Evolutionary conservation across 768 basidiomycete species (phyloP), one percentile per base, ranked within the genome.

Genomic region (Phaffia tasmanica): DNA sequence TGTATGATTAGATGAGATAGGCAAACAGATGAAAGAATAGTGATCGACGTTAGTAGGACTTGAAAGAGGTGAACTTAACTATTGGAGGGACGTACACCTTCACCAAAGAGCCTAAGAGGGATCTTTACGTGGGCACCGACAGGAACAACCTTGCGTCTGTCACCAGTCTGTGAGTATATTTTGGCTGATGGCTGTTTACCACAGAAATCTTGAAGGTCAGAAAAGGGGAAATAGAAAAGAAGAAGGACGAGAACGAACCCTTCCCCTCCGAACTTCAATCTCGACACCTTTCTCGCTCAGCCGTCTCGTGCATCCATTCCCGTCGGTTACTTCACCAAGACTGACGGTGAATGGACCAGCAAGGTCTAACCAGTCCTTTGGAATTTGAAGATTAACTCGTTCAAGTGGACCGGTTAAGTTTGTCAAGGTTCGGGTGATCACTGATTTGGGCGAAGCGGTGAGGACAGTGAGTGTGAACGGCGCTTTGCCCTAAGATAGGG

Each of bases 101-200:
- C 88, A 6, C 95, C 95, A 23, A 91, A 93, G 61, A 99, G 78
- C 30, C 92, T 83, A 51, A 97, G 77, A 49, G 91, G 91, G 15
- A 97, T 80, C 47, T 79, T 81, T 0, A 85, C 85, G 49, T 78
- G 77, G 67, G 89, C 86, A 53, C 85, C 83, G 72, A 93, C 87
- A 8, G 90, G 80, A 19, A 92, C 81, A 6, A 85, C 77, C 54
- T 79, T 79, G 8, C 83, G 82, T 68, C 81, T 80, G 18, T 29
- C 57, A 11, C 61, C 80, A 79, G 15, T 80, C 79, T 70, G 81
- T 25, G 23, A 16, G 18, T 46, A 46, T 23, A 61, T 61, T n/a
- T 21, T n/a, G 19, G 59, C 59, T 15, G 32, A 29, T 21, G 59
- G 59, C 46, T 49, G 59, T 6, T 19, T 4, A 47, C 19, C 9